Percentiles rank a stretch among this genome's conserved stretches.
phyloP scores from a whole-genome alignment of 805 yeast species.

The Saturnispora sanitii region DNA sequence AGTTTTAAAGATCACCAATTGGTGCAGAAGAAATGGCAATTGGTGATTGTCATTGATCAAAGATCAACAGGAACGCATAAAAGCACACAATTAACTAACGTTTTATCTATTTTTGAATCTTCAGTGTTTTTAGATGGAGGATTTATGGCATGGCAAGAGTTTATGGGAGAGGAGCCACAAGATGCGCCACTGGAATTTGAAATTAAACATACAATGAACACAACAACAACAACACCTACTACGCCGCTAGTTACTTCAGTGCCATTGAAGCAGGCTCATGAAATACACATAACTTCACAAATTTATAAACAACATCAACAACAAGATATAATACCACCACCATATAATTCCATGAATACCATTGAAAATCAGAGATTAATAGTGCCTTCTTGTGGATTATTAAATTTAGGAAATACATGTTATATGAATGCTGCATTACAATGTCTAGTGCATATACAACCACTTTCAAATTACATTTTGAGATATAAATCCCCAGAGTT shows the following conservation, averaged over 20 bases:
- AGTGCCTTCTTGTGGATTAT: constrained; percentile 64
- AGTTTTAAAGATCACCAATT: constrained; percentile 44
- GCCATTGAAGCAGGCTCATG: too few relatives aligned
- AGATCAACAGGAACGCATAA: constrained; percentile 57
- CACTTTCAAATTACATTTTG: constrained; percentile 52
- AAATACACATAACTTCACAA: too few relatives aligned
- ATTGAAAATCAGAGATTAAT: not conserved
- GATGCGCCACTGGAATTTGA: not conserved
- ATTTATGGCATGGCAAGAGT: constrained; percentile 47
- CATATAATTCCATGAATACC: too few relatives aligned
- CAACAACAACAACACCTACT: not conserved
- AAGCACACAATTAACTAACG: constrained; percentile 45
- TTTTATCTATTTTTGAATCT: not conserved
- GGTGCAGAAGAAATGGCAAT: constrained; percentile 46
- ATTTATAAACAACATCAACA: too few relatives aligned
- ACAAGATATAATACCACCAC: too few relatives aligned
- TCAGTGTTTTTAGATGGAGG: constrained; percentile 51
- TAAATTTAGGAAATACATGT: constrained; percentile 81
- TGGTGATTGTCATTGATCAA: constrained; percentile 57
- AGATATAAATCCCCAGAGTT: constrained; percentile 24
- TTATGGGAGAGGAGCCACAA: constrained; percentile 7
- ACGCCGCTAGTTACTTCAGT: too few relatives aligned
- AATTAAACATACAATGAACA: not conserved
- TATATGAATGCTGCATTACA: constrained; percentile 93
- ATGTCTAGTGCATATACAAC: constrained; percentile 72